Evolutionary conservation across 371 early-diverging fungal species (phyloP), one percentile per base, ranked within the genome.

Genomic region (Rhizomucor pusillus): DNA sequence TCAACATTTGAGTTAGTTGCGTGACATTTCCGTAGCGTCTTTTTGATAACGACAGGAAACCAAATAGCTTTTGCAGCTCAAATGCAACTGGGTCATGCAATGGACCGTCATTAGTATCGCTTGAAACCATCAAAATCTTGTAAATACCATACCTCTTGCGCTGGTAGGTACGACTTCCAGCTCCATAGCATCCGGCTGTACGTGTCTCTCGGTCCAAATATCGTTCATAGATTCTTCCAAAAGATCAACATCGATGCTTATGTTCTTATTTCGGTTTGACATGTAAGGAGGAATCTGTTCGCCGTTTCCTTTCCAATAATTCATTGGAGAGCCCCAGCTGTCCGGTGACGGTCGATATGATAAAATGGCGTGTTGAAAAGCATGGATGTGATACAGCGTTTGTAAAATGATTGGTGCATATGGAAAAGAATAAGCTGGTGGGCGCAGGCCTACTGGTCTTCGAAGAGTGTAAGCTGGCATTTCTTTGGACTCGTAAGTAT

Each of bases 301-400:
- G 10, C 79, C 75, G 47, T 52, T 46, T 18, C 79, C 79, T 33
- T 62, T 58, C 75, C 75, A 75, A 51, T 73, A 78, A 19, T 66
- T 54, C 13, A 20, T 14, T 10, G 66, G 47, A 0, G 51, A 45
- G 14, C 73, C 75, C 73, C 73, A 78, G 5, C 24, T 18, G n/a
- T 60, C 39, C 0, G 69, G 61, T 19, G 35, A 37, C n/a, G 79
- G 75, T 39, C 63, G 64, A 47, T 63, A 67, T 1, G 65, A 47
- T 4, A 75, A 34, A 1, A 78, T 57, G 2, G 66, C 59, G 5
- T 65, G n/a, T 43, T 57, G 61, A 40, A 78, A 73, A 3, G 63
- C 34, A 10, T 63, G 54, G 11, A 78, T 54, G 46, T 75, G 69
- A 56, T 64, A 78, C 29, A 78, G 52, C 1, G 73, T 57, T 54